phyloP scores from a whole-genome alignment of 2,329 filamentous ascomycete genomes.

The Chaetomiaceae sp. region DNA sequence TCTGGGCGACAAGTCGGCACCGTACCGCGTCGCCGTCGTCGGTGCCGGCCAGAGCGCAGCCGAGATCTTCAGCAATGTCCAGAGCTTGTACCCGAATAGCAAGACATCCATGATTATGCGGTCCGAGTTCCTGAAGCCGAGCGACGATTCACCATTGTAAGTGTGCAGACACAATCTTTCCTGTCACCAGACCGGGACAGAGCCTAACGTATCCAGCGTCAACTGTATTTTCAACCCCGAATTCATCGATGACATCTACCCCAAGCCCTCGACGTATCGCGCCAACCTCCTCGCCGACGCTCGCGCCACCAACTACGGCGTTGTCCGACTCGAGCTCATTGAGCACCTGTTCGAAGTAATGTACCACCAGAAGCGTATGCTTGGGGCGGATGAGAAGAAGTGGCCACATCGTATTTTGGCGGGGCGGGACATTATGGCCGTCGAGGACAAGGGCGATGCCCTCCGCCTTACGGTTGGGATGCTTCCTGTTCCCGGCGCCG shows the following conservation, averaged over 20 bases:
- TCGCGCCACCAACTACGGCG: constrained; percentile 87
- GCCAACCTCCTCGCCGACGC: constrained; percentile 60
- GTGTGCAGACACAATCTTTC: constrained; percentile 35
- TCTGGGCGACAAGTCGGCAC: constrained; percentile 50
- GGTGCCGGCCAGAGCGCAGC: constrained; percentile 90
- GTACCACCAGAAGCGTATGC: constrained; percentile 75
- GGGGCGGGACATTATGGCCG: constrained; percentile 60
- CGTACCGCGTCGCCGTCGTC: constrained; percentile 75
- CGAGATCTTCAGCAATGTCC: constrained; percentile 90
- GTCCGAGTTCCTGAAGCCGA: constrained; percentile 77
- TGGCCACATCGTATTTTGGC: constrained; percentile 82
- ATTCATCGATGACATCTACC: constrained; percentile 72
- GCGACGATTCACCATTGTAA: constrained; percentile 94
- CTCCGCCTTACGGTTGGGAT: constrained; percentile 59
- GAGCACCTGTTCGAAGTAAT: constrained; percentile 83
- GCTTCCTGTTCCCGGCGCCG: constrained; percentile 32
- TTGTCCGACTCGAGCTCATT: constrained; percentile 85
- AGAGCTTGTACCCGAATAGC: constrained; percentile 75
- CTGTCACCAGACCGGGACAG: no score
- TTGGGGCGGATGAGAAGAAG: constrained; percentile 61
- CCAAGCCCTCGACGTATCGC: constrained; percentile 60
- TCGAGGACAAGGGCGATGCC: constrained; percentile 48
- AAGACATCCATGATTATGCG: constrained; percentile 76
- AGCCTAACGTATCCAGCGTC: constrained; percentile 51
- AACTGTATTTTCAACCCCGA: constrained; percentile 96